Evolutionary conservation across 2,329 filamentous ascomycete species (phyloP).

Genomic region (Sporothrix sp.): DNA sequence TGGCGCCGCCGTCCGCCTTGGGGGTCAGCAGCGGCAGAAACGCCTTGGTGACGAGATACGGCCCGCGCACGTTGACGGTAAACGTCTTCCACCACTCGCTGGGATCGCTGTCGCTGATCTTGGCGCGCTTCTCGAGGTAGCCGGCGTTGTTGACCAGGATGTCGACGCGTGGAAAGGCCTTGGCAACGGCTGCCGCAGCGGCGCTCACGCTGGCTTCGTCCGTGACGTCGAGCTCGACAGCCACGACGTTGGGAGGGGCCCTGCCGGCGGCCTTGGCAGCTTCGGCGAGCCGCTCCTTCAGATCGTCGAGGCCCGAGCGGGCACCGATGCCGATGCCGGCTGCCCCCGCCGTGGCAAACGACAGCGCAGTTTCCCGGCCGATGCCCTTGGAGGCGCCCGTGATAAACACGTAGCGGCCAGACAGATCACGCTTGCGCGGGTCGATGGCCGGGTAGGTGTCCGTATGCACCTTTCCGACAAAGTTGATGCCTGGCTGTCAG

Average conservation of each 20-base stretch:
- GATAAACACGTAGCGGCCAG: slow-evolving; percentile 21
- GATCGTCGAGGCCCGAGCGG: slow-evolving; percentile 35
- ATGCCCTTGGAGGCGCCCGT: slow-evolving; percentile 22
- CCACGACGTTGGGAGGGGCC: slow-evolving; percentile 23
- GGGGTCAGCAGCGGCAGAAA: slow-evolving; percentile 40
- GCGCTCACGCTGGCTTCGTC: slow-evolving; percentile 26
- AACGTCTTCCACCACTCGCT: slow-evolving; percentile 37
- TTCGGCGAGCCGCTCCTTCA: slow-evolving; percentile 29
- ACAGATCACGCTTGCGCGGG: slow-evolving; percentile 17
- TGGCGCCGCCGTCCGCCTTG: slow-evolving; percentile 24
- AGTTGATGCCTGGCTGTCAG: slow-evolving; percentile 11
- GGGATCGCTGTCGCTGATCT: slow-evolving; percentile 30
- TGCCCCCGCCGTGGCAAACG: slow-evolving; percentile 41
- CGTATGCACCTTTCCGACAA: slow-evolving; percentile 18
- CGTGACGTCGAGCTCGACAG: slow-evolving; percentile 27
- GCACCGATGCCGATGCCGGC: slow-evolving; percentile 41
- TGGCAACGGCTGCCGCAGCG: slow-evolving; percentile 25
- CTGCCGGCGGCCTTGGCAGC: slow-evolving; percentile 23
- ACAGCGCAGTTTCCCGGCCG: slow-evolving; percentile 24
- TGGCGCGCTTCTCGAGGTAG: slow-evolving; percentile 24
- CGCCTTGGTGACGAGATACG: slow-evolving; percentile 33
- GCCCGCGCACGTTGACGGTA: slow-evolving; percentile 42
- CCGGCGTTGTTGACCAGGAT: slow-evolving; percentile 31
- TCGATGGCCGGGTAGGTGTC: slow-evolving; percentile 26
- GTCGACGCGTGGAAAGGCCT: slow-evolving; percentile 28